Percentiles rank a stretch among this genome's conserved stretches.
Conservation (phyloP, 257 asterid species). For the Nicotiana noctiflora region DNA sequence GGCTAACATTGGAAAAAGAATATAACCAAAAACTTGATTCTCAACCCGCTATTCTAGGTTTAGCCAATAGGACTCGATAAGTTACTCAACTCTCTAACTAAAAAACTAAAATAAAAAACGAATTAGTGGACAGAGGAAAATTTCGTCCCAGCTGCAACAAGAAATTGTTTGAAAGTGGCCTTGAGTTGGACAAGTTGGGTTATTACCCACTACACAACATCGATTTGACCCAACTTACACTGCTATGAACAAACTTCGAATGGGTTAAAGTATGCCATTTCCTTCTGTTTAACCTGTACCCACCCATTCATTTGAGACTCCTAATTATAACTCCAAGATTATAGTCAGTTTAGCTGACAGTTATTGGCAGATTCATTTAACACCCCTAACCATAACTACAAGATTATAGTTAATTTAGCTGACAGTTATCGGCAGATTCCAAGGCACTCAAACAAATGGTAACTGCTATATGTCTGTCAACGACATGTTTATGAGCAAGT, state of each 20-base stretch:
- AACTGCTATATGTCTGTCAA: background rate
- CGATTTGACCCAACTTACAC: background rate
- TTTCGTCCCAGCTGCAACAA: background rate
- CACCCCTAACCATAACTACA: background rate
- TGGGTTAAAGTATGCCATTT: background rate
- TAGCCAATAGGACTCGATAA: background rate
- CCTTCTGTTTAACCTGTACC: background rate
- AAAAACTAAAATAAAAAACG: background rate
- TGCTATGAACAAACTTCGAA: background rate
- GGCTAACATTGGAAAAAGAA: background rate
- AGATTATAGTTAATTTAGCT: background rate
- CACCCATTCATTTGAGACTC: background rate
- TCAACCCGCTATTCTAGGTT: background rate
- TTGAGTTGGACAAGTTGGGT: constrained; percentile 1
- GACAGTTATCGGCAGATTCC: background rate
- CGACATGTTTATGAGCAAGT: background rate
- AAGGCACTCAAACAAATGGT: background rate
- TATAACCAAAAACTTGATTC: background rate
- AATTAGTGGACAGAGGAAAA: background rate
- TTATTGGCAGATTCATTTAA: background rate
- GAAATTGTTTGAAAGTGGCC: background rate
- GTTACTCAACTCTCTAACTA: background rate
- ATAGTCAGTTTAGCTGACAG: background rate
- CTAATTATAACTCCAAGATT: background rate
- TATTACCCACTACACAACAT: background rate